These are phyloP conservation scores for Fusarium burgessii DNA, from an alignment of 2,329 filamentous ascomycete species.

Conservation along the genomic window DNA sequence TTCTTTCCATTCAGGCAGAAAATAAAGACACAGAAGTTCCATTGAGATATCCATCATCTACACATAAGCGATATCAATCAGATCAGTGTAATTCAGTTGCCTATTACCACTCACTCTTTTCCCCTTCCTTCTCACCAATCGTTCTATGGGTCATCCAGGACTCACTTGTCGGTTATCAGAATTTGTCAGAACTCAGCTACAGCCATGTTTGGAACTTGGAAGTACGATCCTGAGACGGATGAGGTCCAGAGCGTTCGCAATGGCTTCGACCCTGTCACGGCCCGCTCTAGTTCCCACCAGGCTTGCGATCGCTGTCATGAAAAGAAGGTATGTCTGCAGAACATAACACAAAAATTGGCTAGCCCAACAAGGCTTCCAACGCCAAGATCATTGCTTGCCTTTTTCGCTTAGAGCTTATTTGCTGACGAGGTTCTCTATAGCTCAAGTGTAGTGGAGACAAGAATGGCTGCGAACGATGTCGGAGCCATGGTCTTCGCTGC, in stretches of 20 bases:
- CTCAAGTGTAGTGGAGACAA: slow-evolving; percentile 55
- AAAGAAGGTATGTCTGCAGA: slow-evolving; percentile 51
- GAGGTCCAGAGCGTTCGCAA: slow-evolving; percentile 54
- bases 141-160: slow-evolving; percentile 24
- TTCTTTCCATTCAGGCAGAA: slow-evolving; percentile 35
- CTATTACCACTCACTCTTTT: slow-evolving; percentile 3
- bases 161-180: slow-evolving; percentile 2
- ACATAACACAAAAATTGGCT: not conserved
- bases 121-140: not conserved
- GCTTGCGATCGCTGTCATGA: slow-evolving; percentile 55
- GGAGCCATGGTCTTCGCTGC: slow-evolving; percentile 48
- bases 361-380: not conserved
- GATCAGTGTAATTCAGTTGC: slow-evolving; percentile 13
- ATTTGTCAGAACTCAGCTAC: slow-evolving; percentile 34
- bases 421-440: slow-evolving; percentile 41
- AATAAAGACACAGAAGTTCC: slow-evolving; percentile 16
- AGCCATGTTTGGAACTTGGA: slow-evolving; percentile 55
- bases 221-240: slow-evolving; percentile 54
- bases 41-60: slow-evolving; percentile 9
- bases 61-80: slow-evolving; percentile 1
- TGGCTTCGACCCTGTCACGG: slow-evolving; percentile 53
- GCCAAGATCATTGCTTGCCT: slow-evolving; percentile 3
- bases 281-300: slow-evolving; percentile 54
- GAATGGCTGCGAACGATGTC: slow-evolving; percentile 53
- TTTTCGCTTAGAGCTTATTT: slow-evolving; percentile 1